Base-by-base conservation (phyloP, 495 filamentous ascomycete genomes). In the Penicillium nucicola region DNA sequence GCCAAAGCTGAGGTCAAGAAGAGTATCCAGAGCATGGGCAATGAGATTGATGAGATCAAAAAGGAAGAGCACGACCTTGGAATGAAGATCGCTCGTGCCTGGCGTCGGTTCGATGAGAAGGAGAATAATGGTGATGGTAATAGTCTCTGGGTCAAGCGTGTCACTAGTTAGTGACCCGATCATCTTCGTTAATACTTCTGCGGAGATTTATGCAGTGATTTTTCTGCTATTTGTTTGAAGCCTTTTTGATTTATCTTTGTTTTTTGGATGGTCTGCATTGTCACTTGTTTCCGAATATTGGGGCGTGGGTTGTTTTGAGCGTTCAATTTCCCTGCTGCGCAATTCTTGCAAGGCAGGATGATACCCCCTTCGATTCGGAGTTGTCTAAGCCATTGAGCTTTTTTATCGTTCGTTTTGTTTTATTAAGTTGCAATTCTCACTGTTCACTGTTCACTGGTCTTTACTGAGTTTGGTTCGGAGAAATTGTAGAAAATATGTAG, bases 11-110 rank as follows among this genome's bases (percentile, higher is more conserved):
- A 79, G 33, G 85, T 91, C 60, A 91, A 90, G 68, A 78, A 71
- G 52, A 88, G 84, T 52, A 79, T 95, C 2, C 81, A 84, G 56
- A 75, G 71, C 30, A 71, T 95, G n/a, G 76, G 83, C 35, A 73
- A 71, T 49, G 89, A 95, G 66, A 77, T 95, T 32, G 85, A 85
- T 7, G 89, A 95, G 44, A 82, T 96, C 19, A 79, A 82, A 70
- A 76, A 82, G 50, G 84, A 93, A 67, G 84, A 91, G 61, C 90
- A 96, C 61, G 92, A 96, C 52, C 73, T 92, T 33, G 92, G 92
- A 9, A 62, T 97, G 58, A 89, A 84, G 70, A 66, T 96, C 35
- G 83, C 92, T 61, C 70, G 90, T 41, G 88, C 89, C 5, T 92
- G 84, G 70, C 92, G 89, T 66, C 78, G 86, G 49, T 72, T 82